Conservation (phyloP, 345 rosid species). For the rapeseed (Brassica napus) region DNA sequence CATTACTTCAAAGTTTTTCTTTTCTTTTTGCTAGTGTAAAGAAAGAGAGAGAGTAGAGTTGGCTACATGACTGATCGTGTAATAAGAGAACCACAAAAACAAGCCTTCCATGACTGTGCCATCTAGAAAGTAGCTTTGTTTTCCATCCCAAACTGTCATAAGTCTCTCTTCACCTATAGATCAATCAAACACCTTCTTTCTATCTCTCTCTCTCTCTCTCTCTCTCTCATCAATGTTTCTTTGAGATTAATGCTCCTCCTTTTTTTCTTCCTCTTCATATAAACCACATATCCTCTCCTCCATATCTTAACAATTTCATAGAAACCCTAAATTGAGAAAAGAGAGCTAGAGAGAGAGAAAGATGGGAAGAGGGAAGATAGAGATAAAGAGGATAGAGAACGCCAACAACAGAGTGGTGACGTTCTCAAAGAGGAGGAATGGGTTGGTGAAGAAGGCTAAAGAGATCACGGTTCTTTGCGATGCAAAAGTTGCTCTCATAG, state of each 20-base stretch:
- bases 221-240: constrained; percentile 20
- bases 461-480: constrained; percentile 80
- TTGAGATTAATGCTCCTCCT: constrained; percentile 24
- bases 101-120: constrained; percentile 51
- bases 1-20: background rate
- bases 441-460: constrained; percentile 72
- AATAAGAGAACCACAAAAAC: constrained; percentile 43
- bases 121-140: constrained; percentile 54
- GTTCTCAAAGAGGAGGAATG: constrained; percentile 72
- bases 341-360: constrained; percentile 24
- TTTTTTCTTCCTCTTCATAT: constrained; percentile 25
- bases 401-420: constrained; percentile 73
- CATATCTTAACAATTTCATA: constrained; percentile 24
- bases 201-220: background rate
- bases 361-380: constrained; percentile 85
- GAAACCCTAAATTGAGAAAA: constrained; percentile 25
- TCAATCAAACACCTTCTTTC: constrained; percentile 13
- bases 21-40: background rate
- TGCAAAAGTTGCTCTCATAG: constrained; percentile 75
- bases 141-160: constrained; percentile 50
- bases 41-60: constrained; percentile 43
- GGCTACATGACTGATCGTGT: constrained; percentile 42
- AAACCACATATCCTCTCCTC: constrained; percentile 32
- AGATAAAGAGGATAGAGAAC: constrained; percentile 84
- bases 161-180: constrained; percentile 37